Conservation (phyloP, 208 protist species). For the Wallacemonas sp. region DNA sequence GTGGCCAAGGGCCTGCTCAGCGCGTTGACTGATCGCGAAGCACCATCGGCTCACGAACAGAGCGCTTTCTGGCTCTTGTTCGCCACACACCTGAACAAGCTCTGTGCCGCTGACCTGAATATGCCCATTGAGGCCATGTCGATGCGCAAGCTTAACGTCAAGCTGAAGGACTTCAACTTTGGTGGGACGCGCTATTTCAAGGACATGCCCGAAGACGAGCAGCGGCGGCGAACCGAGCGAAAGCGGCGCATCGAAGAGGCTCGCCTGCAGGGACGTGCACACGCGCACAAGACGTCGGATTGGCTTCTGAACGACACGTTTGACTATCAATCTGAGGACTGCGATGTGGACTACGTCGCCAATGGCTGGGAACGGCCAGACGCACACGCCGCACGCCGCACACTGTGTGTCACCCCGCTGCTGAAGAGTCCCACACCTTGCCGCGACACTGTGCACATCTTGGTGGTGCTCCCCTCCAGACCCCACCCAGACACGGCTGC, state of each 20-base stretch:
- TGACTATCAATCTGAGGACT: slow-evolving; percentile 88
- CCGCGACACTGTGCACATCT: slow-evolving; percentile 12
- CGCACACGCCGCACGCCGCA: slow-evolving; percentile 26
- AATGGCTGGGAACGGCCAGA: slow-evolving; percentile 45
- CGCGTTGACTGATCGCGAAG: slow-evolving; percentile 54
- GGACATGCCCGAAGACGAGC: slow-evolving; percentile 79
- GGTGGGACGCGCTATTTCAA: slow-evolving; percentile 91
- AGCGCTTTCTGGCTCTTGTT: slow-evolving; percentile 75
- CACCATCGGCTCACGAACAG: slow-evolving; percentile 42
- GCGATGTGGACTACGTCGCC: slow-evolving; percentile 51
- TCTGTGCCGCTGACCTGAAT: slow-evolving; percentile 44
- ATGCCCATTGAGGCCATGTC: slow-evolving; percentile 73
- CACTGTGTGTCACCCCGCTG: background rate
- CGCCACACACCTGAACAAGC: slow-evolving; percentile 50
- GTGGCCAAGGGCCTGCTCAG: slow-evolving; percentile 80
- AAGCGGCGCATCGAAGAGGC: slow-evolving; percentile 70
- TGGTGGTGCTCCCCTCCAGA: slow-evolving; percentile 32
- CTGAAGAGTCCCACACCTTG: background rate
- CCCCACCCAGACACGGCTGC: too few species aligned
- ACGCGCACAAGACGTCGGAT: slow-evolving; percentile 9
- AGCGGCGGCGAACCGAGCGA: slow-evolving; percentile 52
- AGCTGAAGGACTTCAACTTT: slow-evolving; percentile 91
- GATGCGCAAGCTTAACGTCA: slow-evolving; percentile 87
- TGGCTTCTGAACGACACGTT: slow-evolving; percentile 85
- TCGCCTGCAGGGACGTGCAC: slow-evolving; percentile 16